A percentile compares a stretch with the other conserved stretches of the same genome.
Conservation (phyloP, 129 eudicot genomes). For the Artemisia tridentata region DNA sequence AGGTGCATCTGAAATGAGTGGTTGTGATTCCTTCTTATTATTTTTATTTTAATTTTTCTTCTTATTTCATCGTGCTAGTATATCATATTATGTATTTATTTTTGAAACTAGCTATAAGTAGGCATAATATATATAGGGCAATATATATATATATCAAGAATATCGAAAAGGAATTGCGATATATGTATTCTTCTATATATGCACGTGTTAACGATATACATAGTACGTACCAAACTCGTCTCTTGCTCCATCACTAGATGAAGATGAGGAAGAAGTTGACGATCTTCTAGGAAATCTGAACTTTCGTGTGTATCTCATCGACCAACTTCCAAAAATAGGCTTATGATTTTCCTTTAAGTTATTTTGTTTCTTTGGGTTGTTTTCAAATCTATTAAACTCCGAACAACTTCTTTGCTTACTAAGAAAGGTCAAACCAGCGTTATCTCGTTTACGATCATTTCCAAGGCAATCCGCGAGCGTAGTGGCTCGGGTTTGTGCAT, state of each 20-base stretch:
- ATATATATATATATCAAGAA: too few species aligned
- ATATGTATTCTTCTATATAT: too few species aligned
- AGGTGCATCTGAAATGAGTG: too few species aligned
- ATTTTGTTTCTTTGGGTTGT: slow-evolving; percentile 5
- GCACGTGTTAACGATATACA: not conserved
- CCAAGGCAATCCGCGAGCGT: slow-evolving; percentile 52
- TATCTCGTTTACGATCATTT: slow-evolving; percentile 33
- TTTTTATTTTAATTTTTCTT: too few species aligned
- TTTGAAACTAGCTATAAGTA: too few species aligned
- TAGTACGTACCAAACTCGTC: slow-evolving; percentile 6
- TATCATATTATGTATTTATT: too few species aligned
- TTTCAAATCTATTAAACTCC: slow-evolving; percentile 51
- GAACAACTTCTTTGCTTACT: slow-evolving; percentile 52
- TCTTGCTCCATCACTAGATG: slow-evolving; percentile 7
- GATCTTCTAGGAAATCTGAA: slow-evolving; percentile 44
- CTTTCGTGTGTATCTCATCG: slow-evolving; percentile 64
- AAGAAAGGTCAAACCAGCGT: slow-evolving; percentile 18
- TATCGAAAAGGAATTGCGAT: too few species aligned
- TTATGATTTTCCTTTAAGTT: slow-evolving; percentile 55
- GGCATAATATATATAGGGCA: too few species aligned
- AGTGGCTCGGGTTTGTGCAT: slow-evolving; percentile 1
- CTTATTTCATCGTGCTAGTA: too few species aligned
- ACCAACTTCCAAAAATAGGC: slow-evolving; percentile 57
- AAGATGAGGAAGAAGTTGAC: slow-evolving; percentile 28
- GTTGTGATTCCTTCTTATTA: too few species aligned